Conservation (phyloP, 163 green algal species). For the Chlamydomonas reinhardtii region DNA sequence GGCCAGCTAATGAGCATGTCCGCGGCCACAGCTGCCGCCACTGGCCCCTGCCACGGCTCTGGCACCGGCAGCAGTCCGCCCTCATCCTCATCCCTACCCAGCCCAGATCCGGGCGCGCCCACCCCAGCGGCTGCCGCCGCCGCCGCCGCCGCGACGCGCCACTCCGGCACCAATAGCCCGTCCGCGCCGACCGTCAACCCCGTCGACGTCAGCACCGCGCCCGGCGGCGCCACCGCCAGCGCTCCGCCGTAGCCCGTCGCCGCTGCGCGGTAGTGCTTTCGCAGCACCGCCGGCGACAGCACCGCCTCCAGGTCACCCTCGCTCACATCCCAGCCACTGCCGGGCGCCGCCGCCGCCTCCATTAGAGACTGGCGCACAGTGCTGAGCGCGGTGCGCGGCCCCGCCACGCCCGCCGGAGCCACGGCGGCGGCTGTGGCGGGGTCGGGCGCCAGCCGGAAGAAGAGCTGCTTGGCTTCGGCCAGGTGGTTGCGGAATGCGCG, state of each 20-base stretch:
- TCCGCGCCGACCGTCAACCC: not conserved
- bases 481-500: slow-evolving; percentile 32
- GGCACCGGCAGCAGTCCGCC: not conserved
- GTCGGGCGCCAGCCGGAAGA: slow-evolving; percentile 20
- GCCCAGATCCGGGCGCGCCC: not conserved
- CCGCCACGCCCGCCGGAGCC: slow-evolving; percentile 2
- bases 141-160: not conserved
- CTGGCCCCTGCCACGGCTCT: not conserved
- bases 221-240: too few relatives aligned
- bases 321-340: slow-evolving; percentile 47
- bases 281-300: slow-evolving; percentile 9
- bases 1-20: slow-evolving; percentile 48
- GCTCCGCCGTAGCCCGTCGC: not conserved
- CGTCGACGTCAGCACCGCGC: too few relatives aligned
- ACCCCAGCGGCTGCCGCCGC: not conserved
- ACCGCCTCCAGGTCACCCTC: slow-evolving; percentile 34
- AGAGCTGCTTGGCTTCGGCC: slow-evolving; percentile 35
- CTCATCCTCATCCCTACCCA: too few relatives aligned
- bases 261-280: not conserved
- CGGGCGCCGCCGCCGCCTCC: slow-evolving; percentile 34
- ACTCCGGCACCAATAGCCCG: slow-evolving; percentile 8
- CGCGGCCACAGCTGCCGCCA: not conserved
- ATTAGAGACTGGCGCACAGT: slow-evolving; percentile 24
- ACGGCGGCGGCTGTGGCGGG: not conserved
- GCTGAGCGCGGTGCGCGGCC: slow-evolving; percentile 23